A percentile compares a stretch with the other conserved stretches of the same genome.
Evolutionary conservation across 768 basidiomycete species (phyloP).

Genomic region (Phanerodontia chrysosporium): DNA sequence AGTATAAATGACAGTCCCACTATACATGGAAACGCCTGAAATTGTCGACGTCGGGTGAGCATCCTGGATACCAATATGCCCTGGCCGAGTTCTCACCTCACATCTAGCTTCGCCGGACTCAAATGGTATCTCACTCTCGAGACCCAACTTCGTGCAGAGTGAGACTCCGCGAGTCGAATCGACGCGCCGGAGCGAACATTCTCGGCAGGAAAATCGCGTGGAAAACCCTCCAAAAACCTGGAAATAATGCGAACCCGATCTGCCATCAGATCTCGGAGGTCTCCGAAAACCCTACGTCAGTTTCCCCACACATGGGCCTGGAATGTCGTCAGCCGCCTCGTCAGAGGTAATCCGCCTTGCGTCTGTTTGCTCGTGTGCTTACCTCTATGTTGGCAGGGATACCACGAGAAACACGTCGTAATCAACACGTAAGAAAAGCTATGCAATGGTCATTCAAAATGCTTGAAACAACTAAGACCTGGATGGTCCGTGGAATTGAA

Average conservation of each 20-base stretch:
- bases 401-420: not conserved
- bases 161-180: no score
- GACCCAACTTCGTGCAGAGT: no score
- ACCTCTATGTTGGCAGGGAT: not conserved
- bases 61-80: no score
- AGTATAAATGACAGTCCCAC: no score
- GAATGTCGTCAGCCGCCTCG: not conserved
- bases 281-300: not conserved
- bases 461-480: not conserved
- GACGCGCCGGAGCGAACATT: no score
- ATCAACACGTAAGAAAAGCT: not conserved
- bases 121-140: no score
- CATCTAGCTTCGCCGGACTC: no score
- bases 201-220: no score
- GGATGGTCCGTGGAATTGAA: conserved; percentile 8
- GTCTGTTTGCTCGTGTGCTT: not conserved
- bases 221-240: no score
- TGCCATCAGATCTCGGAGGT: not conserved
- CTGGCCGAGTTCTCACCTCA: no score
- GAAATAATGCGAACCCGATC: not conserved
- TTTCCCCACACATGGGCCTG: not conserved
- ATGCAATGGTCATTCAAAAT: not conserved
- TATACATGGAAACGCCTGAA: no score
- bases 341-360: not conserved
- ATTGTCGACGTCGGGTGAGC: no score